Conservation (phyloP, 352 stramenopile genomes). For the Globisporangium canariense region DNA sequence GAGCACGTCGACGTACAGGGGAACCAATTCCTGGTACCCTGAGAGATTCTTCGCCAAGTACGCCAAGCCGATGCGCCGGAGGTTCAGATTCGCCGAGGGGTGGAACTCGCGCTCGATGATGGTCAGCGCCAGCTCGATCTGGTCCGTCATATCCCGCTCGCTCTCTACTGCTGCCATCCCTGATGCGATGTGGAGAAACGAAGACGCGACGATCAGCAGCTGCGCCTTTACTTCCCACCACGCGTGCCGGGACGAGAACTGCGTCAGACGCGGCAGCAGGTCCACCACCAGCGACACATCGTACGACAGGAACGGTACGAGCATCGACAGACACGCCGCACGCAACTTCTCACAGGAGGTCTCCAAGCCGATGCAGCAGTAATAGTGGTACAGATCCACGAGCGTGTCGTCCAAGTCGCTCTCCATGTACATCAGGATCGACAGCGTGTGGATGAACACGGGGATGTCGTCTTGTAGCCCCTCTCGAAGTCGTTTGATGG, state of each 20-base stretch:
- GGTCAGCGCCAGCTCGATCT: conserved; percentile 66
- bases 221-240: conserved; percentile 89
- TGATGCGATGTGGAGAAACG: conserved; percentile 42
- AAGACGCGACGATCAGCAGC: conserved; percentile 59
- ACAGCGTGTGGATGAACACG: conserved; percentile 72
- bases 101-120: conserved; percentile 79
- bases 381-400: conserved; percentile 85
- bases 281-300: conserved; percentile 48
- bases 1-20: conserved; percentile 74
- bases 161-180: conserved; percentile 12
- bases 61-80: conserved; percentile 57
- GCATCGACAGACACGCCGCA: conserved; percentile 75
- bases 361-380: conserved; percentile 81
- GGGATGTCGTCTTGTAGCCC: conserved; percentile 52
- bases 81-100: conserved; percentile 42
- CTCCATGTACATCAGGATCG: conserved; percentile 73
- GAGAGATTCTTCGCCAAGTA: conserved; percentile 54
- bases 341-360: conserved; percentile 70
- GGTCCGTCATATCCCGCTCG: conserved; percentile 46
- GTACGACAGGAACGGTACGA: conserved; percentile 46
- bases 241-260: conserved; percentile 50
- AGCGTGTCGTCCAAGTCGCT: conserved; percentile 63
- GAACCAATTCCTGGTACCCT: conserved; percentile 72
- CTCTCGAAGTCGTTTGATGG: conserved; percentile 76
- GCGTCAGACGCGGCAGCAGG: conserved; percentile 59